Evolutionary conservation across 805 yeast genomes (phyloP).

Genomic region (Kuraishia piskuri): DNA sequence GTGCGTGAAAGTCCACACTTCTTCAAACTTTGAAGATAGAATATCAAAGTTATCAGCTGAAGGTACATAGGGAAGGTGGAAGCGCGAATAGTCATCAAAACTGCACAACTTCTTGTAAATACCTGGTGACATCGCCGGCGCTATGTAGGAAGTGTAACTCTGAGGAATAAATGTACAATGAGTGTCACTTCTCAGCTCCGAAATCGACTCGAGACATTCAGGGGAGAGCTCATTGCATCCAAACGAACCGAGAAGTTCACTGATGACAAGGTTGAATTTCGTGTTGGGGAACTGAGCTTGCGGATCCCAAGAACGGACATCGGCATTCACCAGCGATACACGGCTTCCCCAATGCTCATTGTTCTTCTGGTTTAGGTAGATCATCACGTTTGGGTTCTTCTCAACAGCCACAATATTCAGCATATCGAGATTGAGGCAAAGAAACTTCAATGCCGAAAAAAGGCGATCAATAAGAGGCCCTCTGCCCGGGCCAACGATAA

Average conservation of each 20-base stretch:
- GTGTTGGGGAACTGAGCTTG: conserved; percentile 13
- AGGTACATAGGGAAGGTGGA: conserved; percentile 20
- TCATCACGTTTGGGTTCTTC: conserved; percentile 55
- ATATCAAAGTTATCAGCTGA: conserved; percentile 26
- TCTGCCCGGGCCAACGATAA: conserved; percentile 81
- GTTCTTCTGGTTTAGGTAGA: conserved; percentile 41
- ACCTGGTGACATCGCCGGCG: conserved; percentile 59
- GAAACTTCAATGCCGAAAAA: conserved; percentile 28
- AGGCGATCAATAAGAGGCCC: conserved; percentile 68
- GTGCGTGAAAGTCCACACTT: conserved; percentile 57
- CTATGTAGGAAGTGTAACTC: conserved; percentile 47
- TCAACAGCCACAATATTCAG: conserved; percentile 55
- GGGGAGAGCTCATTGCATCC: conserved; percentile 91
- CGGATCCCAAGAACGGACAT: conserved; percentile 46
- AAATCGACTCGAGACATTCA: conserved; percentile 52
- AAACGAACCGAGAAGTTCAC: conserved; percentile 83
- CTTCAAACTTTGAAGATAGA: conserved; percentile 36
- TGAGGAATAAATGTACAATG: conserved; percentile 56
- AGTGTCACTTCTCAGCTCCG: conserved; percentile 24
- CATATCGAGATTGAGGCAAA: conserved; percentile 16
- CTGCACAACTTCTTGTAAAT: conserved; percentile 28
- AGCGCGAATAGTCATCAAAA: conserved; percentile 6
- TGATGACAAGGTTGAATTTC: conserved; percentile 52
- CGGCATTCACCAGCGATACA: conserved; percentile 46
- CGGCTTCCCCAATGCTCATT: conserved; percentile 39